Evolutionary conservation across 805 yeast species (phyloP), one percentile per base, ranked within the genome.

Genomic region (Zygosaccharomyces kombuchaensis): DNA sequence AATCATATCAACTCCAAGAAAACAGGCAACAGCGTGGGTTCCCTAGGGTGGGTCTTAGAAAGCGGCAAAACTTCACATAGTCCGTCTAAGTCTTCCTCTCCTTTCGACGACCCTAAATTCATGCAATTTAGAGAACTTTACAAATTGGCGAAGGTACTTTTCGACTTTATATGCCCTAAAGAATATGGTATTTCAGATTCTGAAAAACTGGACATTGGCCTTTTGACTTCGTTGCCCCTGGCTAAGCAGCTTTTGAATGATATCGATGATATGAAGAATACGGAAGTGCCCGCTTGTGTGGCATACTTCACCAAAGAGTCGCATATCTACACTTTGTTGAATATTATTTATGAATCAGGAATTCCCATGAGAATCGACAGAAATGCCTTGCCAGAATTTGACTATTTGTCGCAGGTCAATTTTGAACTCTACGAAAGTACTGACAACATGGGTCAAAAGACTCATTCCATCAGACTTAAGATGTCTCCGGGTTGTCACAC

Each of bases 401-500:
- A 93, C 62, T 93, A 93, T 62, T 72, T 93, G 37, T 89, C 98
- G 0, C 99, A 93, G 63, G 89, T 93, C 55, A 85, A 83, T 8
- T 93, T 93, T 69, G 99, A 93, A 65, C 69, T 93, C 22, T 93
- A 89, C 65, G 98, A 93, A 65, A 77, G 81, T 34, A 81, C 80
- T 25, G 93, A 86, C 53, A 75, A 78, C 29, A 71, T 76, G 30
- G 82, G 84, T 7, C 81, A 80, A 43, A 87, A 87, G 66, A 84
- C 86, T 58, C 96, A 91, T 63, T 84, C 96, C 4, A 84, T 93
- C 45, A 77, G 98, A 59, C 75, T 93, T 50, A 84, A 91, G n/a
- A 74, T 93, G 56, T 86, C 96, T 4, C 98, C 99, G 1, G 99
- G 99, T 16, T 93, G 99, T 67, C 97, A 93, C 68, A 90, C 98